Evolutionary conservation across 2,329 filamentous ascomycete genomes (phyloP).

Genomic region (Claviceps fusiformis): DNA sequence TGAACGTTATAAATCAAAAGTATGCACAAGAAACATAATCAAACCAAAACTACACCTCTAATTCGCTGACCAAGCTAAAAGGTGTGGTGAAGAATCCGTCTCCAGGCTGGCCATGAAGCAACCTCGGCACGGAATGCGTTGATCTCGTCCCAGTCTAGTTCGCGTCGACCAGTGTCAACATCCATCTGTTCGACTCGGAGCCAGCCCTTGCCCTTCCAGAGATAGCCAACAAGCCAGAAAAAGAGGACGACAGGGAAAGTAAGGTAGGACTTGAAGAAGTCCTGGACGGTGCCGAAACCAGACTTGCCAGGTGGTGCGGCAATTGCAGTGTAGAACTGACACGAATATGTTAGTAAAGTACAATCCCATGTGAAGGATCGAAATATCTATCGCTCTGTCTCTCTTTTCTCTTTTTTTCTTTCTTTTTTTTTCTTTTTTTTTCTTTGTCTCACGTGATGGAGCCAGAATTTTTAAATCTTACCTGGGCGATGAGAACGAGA

Average conservation of each 20-base stretch:
- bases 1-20: not conserved
- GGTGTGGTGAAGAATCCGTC: constrained; percentile 22
- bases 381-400: too few species aligned
- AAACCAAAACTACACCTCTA: not conserved
- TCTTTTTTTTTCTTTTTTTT: too few species aligned
- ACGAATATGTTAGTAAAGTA: not conserved
- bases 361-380: not conserved
- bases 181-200: constrained; percentile 48
- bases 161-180: constrained; percentile 51
- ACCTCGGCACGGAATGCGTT: constrained; percentile 38
- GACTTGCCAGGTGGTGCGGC: constrained; percentile 17
- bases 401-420: too few species aligned
- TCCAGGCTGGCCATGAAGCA: constrained; percentile 39
- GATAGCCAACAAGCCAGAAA: constrained; percentile 44
- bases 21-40: not conserved
- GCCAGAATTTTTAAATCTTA: constrained; percentile 14
- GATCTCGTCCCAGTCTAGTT: constrained; percentile 52
- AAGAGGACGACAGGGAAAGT: constrained; percentile 38
- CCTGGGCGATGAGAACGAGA: constrained; percentile 40
- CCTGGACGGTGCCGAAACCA: constrained; percentile 27
- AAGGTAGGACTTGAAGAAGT: constrained; percentile 43
- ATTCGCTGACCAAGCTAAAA: constrained; percentile 16
- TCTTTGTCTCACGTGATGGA: not conserved
- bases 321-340: constrained; percentile 37
- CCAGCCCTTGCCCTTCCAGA: constrained; percentile 54